Conservation (phyloP, 208 protist genomes). For the Strigomonas oncopelti region DNA sequence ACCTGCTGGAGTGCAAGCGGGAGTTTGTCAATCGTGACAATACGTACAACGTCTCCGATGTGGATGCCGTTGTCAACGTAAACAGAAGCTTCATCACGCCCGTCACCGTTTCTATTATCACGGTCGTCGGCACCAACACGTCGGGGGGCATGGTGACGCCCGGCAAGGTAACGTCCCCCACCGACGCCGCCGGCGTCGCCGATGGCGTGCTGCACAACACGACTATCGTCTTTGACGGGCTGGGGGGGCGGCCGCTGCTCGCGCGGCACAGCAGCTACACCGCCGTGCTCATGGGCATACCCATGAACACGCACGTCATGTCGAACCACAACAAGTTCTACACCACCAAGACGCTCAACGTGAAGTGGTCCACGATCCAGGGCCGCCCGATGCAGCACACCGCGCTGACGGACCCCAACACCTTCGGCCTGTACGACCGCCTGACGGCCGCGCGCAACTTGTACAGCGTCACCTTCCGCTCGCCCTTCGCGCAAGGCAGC, state of each 20-base stretch:
- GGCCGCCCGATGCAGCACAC: too few species aligned
- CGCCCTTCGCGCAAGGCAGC: too few species aligned
- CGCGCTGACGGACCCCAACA: too few species aligned
- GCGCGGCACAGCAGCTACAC: slow-evolving; percentile 28
- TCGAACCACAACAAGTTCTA: background rate
- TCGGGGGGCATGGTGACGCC: background rate
- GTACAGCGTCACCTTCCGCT: too few species aligned
- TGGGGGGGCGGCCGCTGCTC: slow-evolving; percentile 21
- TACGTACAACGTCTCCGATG: background rate
- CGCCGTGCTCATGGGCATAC: slow-evolving; percentile 21
- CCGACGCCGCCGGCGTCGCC: background rate
- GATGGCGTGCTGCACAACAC: background rate
- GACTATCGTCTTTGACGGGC: slow-evolving; percentile 25
- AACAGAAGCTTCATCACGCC: background rate
- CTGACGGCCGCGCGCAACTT: too few species aligned
- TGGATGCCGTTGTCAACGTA: background rate
- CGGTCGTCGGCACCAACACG: too few species aligned
- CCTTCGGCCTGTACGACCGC: too few species aligned
- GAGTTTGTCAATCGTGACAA: too few species aligned
- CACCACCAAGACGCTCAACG: background rate
- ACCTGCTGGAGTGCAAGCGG: background rate
- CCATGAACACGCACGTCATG: slow-evolving; percentile 25
- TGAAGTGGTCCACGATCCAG: too few species aligned
- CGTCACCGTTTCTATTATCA: too few species aligned
- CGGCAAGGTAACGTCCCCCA: slow-evolving; percentile 1